Conservation (phyloP, 2,329 filamentous ascomycete genomes). For the Hymenoscyphus albidus region DNA sequence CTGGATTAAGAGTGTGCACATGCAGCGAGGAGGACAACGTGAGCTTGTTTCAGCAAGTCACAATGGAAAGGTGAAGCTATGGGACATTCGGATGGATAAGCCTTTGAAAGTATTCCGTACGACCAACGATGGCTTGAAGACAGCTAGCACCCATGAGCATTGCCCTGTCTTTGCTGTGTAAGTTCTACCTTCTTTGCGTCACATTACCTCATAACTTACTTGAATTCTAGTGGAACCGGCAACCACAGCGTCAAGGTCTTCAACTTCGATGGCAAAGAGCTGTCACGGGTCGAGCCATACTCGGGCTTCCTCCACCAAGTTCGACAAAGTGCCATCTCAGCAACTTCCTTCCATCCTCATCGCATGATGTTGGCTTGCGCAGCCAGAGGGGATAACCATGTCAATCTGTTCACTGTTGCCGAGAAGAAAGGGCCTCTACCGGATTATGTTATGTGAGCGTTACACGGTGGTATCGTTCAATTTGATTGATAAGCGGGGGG, state of each 20-base stretch:
- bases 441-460: not conserved
- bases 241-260: constrained; percentile 87
- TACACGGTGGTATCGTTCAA: not conserved
- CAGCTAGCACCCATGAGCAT: constrained; percentile 91
- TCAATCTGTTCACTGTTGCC: constrained; percentile 80
- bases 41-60: constrained; percentile 87
- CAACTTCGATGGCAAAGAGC: constrained; percentile 75
- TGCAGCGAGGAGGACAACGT: constrained; percentile 90
- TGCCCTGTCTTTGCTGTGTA: constrained; percentile 92
- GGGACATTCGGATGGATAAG: constrained; percentile 88
- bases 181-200: constrained; percentile 39
- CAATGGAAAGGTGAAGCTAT: constrained; percentile 90
- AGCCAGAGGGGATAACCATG: constrained; percentile 79
- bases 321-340: constrained; percentile 75
- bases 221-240: constrained; percentile 68
- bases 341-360: constrained; percentile 93
- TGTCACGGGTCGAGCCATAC: constrained; percentile 85
- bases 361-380: constrained; percentile 86
- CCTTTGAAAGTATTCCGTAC: constrained; percentile 70
- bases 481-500: not conserved
- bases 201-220: constrained; percentile 22
- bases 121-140: constrained; percentile 74
- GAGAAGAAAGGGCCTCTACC: constrained; percentile 37
- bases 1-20: constrained; percentile 94
- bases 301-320: constrained; percentile 81